Base-by-base conservation (phyloP, 2,329 filamentous ascomycete species). In the Sordariomycetes sp. region DNA sequence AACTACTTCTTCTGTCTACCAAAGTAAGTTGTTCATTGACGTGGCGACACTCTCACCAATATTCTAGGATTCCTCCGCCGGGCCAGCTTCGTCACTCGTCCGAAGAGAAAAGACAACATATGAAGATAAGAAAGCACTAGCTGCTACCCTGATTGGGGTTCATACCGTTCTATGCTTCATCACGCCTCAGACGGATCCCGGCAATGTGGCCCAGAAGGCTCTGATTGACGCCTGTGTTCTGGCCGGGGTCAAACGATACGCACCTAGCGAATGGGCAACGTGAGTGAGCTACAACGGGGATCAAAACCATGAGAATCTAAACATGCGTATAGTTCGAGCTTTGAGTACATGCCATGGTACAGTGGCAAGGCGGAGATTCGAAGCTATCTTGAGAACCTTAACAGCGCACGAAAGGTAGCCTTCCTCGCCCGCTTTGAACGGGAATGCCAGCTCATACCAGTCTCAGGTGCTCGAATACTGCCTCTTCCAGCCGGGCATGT, bases 201-300 rank as follows among this genome's bases (percentile, higher is more conserved):
- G 46, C 1, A 42, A 58, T 20, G 48, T 50, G n/a, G 50, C 66
- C 3, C 46, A 49, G 30, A 47, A 40, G 21, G 48, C 64, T 8
- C 54, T 79, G 34, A 66, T 79, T 21, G 66, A 78, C 27, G 76
- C 75, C 1, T 64, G 72, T 16, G 58, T 75, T 12, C 58, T 60
- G 7, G 75, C 72, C 4, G 72, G 73, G 2, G 72, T 81, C 6
- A 67, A 74, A 44, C 63, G 72, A 5, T 76, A 78, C 53, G 59
- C 79, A 10, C 73, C 75, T 1, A 73, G 71, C 23, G 79, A 83
- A 42, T 82, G 68, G 41, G 55, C 48, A 17, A 53, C 52, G 64
- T 68, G 38, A 50, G 46, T 39, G 8, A 6, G 6, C 8, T 15
- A 6, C 10, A 12, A 14, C 14, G 5, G 23, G 23, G 23, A 25